Base-by-base conservation (phyloP, 2,329 filamentous ascomycete genomes). In the Lomentospora prolificans region DNA sequence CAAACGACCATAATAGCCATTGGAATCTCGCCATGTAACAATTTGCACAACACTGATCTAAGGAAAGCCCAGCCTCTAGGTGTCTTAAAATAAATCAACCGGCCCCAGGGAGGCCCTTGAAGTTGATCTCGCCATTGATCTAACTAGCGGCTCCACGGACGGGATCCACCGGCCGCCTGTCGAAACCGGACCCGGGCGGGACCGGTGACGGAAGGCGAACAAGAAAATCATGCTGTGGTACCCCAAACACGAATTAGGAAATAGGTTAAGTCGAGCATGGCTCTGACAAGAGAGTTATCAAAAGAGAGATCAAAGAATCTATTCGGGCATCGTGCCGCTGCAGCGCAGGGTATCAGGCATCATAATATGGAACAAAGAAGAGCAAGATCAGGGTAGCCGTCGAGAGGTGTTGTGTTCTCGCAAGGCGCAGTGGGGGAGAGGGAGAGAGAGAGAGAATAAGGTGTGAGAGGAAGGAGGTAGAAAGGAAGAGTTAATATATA, bases 271-370 rank as follows among this genome's bases (percentile, higher is more conserved):
- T 12, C 9, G 8, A 39, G 12, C 12, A 39, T 7, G 33, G 12
- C 4, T 6, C 3, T 39, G 12, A n/a, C 33, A 12, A 39, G 12
- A 10, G 5, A 10, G 10, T 14, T 4, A 4, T 28, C 19, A n/a
- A 28, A 17, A 25, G 8, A 12, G 5, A 48, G 19, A n/a, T n/a
- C n/a, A n/a, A 50, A n/a, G 30, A 39, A 36, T 53, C 28, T 53
- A 53, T 53, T 53, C 12, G 7, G 51, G 28, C 51, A 53, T 25
- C 19, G 31, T 53, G 51, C 51, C 51, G 51, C 51, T 53, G 51
- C 51, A 39, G 51, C 51, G 51, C 51, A 53, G 51, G 51, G 51
- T 53, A 53, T 53, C 51, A 36, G 41, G 41, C 14, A 3, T 46
- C 41, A 46, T 46, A 8, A 46, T 44, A 17, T 17, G 41, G 41